These are phyloP conservation scores for Phytophthora cactorum DNA, from an alignment of 352 stramenopile genomes.

Conservation along the genomic window DNA sequence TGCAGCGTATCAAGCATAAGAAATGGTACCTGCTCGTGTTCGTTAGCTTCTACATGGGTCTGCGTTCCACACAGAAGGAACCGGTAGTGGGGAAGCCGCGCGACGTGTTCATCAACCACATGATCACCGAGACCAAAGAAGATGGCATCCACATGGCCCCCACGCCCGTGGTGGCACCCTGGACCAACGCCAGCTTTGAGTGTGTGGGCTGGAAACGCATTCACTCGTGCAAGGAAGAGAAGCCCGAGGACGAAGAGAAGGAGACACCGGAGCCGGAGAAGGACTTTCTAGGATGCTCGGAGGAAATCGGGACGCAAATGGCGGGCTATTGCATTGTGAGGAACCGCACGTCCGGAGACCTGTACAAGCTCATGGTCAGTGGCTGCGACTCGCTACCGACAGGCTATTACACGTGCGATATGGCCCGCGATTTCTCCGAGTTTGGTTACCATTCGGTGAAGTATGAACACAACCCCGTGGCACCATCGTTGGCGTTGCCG, in stretches of 20 bases:
- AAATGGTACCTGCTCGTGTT: slow-evolving; percentile 68
- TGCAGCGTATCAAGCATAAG: slow-evolving; percentile 74
- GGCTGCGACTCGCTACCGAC: slow-evolving; percentile 74
- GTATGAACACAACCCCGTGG: slow-evolving; percentile 76
- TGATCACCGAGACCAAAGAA: slow-evolving; percentile 71
- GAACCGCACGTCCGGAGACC: slow-evolving; percentile 81
- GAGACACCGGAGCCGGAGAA: slow-evolving; percentile 64
- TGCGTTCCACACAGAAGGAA: slow-evolving; percentile 63
- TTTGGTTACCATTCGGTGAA: slow-evolving; percentile 72
- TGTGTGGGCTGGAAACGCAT: slow-evolving; percentile 88
- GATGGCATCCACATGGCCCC: slow-evolving; percentile 65
- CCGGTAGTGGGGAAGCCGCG: slow-evolving; percentile 64
- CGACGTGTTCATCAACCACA: slow-evolving; percentile 79
- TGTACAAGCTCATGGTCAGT: slow-evolving; percentile 86
- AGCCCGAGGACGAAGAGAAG: slow-evolving; percentile 45
- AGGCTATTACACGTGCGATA: slow-evolving; percentile 79
- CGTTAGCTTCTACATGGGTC: slow-evolving; percentile 53
- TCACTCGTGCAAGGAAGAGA: slow-evolving; percentile 66
- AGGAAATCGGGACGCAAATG: slow-evolving; percentile 74
- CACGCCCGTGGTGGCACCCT: slow-evolving; percentile 60
- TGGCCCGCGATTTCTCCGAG: slow-evolving; percentile 86
- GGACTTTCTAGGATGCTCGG: slow-evolving; percentile 74
- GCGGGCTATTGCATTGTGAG: slow-evolving; percentile 86
- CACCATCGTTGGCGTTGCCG: slow-evolving; percentile 69
- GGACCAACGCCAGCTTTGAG: slow-evolving; percentile 84